A percentile compares a stretch with the other conserved stretches of the same genome.
These are phyloP conservation scores for Penicillium sp. DNA, from an alignment of 2,329 filamentous ascomycete species.

Conservation along the genomic window DNA sequence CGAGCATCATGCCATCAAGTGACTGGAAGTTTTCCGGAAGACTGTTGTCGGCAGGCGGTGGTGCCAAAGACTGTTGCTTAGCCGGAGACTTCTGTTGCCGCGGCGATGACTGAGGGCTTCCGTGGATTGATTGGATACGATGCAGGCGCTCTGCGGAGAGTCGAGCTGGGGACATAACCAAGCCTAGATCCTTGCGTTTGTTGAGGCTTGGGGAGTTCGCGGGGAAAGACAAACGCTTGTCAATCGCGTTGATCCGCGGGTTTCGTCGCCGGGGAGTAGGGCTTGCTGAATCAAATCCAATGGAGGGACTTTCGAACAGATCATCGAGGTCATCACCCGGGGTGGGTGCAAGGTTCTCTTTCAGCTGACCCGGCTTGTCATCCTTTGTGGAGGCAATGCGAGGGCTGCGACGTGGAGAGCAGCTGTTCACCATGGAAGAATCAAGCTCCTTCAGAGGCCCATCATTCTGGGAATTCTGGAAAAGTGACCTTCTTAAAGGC, in stretches of 20 bases:
- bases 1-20: slow-evolving; percentile 37
- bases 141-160: slow-evolving; percentile 35
- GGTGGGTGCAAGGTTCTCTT: slow-evolving; percentile 55
- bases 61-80: slow-evolving; percentile 18
- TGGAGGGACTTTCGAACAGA: slow-evolving; percentile 62
- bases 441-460: slow-evolving; percentile 37
- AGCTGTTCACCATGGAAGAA: slow-evolving; percentile 43
- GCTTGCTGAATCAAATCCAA: slow-evolving; percentile 55
- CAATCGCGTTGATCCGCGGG: slow-evolving; percentile 42
- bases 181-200: slow-evolving; percentile 21
- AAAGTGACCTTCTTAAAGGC: slow-evolving; percentile 48
- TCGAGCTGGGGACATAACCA: slow-evolving; percentile 28
- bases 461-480: slow-evolving; percentile 39
- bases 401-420: slow-evolving; percentile 45
- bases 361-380: slow-evolving; percentile 44
- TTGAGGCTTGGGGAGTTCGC: slow-evolving; percentile 33
- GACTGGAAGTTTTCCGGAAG: slow-evolving; percentile 29
- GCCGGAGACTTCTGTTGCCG: slow-evolving; percentile 26
- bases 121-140: slow-evolving; percentile 31
- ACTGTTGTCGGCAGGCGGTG: slow-evolving; percentile 18
- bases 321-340: slow-evolving; percentile 55
- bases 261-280: slow-evolving; percentile 53
- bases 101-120: slow-evolving; percentile 13
- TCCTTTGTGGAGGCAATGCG: slow-evolving; percentile 35
- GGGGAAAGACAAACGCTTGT: slow-evolving; percentile 40